A percentile compares a stretch with the other conserved stretches of the same genome.
Evolutionary conservation across 768 basidiomycete genomes (phyloP).

Genomic region (Sarcomyxa edulis): DNA sequence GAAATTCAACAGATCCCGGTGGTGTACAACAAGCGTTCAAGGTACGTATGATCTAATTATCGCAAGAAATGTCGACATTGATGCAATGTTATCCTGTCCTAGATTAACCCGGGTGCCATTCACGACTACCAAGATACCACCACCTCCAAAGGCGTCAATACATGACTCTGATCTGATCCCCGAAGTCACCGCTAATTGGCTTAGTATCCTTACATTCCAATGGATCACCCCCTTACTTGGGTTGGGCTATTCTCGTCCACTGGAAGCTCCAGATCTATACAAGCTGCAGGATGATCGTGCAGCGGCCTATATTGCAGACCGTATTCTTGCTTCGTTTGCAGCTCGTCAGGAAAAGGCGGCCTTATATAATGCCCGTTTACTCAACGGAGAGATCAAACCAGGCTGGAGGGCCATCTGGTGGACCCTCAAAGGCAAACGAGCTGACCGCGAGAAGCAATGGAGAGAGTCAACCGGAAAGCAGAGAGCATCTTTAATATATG

Average conservation of each 20-base stretch:
- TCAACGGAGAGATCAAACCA: conserved; percentile 57
- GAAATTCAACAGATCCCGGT: too few species aligned
- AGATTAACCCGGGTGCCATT: conserved; percentile 33
- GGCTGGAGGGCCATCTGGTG: conserved; percentile 53
- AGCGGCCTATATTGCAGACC: conserved; percentile 53
- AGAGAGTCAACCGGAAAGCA: conserved; percentile 56
- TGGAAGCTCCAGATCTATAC: conserved; percentile 79
- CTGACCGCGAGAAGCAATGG: conserved; percentile 58
- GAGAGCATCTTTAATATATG: conserved; percentile 56
- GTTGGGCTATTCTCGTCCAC: conserved; percentile 74
- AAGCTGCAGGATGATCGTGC: conserved; percentile 62
- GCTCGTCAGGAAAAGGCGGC: conserved; percentile 48
- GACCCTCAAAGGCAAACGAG: conserved; percentile 47
- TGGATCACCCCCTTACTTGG: conserved; percentile 74
- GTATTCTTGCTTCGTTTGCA: conserved; percentile 63
- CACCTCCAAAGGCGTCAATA: conserved; percentile 45
- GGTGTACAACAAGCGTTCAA: too few species aligned
- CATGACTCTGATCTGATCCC: conserved; percentile 61
- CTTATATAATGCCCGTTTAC: conserved; percentile 68
- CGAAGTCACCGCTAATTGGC: conserved; percentile 57
- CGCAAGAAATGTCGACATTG: too few species aligned
- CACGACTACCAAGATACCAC: conserved; percentile 30
- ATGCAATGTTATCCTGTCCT: too few species aligned
- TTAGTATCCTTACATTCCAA: conserved; percentile 56
- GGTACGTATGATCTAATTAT: too few species aligned